A percentile compares a stretch with the other conserved stretches of the same genome.
Conservation (phyloP, 2,329 filamentous ascomycete species). For the Stachybotrys chartarum region DNA sequence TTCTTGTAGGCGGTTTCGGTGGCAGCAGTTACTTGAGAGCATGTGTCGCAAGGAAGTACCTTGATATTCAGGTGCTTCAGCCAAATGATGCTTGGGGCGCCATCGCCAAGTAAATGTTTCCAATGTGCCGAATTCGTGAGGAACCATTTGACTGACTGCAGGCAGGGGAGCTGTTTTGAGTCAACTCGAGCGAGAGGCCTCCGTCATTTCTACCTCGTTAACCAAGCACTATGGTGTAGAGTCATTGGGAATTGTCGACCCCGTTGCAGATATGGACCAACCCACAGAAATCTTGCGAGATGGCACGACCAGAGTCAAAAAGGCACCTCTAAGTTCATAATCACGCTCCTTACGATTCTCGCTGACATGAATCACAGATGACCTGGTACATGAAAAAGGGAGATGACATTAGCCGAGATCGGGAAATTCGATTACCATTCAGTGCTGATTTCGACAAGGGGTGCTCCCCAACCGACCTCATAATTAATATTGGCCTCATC, state of each 20-base stretch:
- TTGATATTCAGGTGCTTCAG: conserved; percentile 22
- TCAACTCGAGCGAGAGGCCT: conserved; percentile 5
- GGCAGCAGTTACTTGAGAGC: conserved; percentile 24
- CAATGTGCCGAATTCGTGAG: not conserved
- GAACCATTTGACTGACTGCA: not conserved
- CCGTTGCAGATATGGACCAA: conserved; percentile 1
- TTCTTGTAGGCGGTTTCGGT: conserved; percentile 31
- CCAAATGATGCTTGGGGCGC: conserved; percentile 16
- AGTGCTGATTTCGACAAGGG: not conserved
- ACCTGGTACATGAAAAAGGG: conserved; percentile 9
- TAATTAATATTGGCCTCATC: not conserved
- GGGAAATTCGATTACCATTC: conserved; percentile 5
- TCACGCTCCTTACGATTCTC: not conserved
- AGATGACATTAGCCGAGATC: conserved; percentile 7
- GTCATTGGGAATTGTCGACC: not conserved
- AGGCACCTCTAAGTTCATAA: not conserved
- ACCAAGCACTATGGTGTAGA: conserved; percentile 5
- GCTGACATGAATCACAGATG: conserved; percentile 6
- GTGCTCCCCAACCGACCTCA: not conserved
- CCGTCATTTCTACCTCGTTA: conserved; percentile 6
- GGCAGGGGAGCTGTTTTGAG: conserved; percentile 10
- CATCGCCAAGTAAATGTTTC: conserved; percentile 11
- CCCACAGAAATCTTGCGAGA: not conserved
- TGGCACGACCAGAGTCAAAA: not conserved
- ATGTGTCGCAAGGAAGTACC: conserved; percentile 14